These are phyloP conservation scores for Rhodotorula mucilaginosa DNA, from an alignment of 1,284 basidiomycete species.

Conservation along the genomic window DNA sequence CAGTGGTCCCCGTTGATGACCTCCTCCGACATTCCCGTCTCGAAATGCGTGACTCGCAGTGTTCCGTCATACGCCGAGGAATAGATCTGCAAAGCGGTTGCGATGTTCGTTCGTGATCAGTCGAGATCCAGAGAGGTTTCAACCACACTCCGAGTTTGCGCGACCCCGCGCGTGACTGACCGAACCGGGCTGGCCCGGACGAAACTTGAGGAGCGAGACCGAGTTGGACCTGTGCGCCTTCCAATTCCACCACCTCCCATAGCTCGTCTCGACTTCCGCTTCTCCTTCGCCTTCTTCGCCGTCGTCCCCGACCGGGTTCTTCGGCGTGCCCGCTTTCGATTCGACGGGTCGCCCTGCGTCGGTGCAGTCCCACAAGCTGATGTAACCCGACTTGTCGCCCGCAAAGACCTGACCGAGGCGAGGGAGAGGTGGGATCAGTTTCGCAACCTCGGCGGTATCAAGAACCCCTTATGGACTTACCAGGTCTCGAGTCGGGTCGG, in stretches of 20 bases:
- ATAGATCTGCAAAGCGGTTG: slow-evolving; percentile 46
- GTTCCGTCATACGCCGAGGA: slow-evolving; percentile 54
- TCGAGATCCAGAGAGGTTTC: background rate
- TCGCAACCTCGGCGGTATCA: no score
- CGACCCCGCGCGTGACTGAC: slow-evolving; percentile 29
- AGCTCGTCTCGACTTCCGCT: slow-evolving; percentile 33
- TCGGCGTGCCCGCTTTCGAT: background rate
- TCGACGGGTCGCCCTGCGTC: slow-evolving; percentile 16
- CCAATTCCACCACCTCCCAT: slow-evolving; percentile 50
- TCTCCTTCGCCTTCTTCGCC: slow-evolving; percentile 39
- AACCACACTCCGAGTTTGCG: background rate
- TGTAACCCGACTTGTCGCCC: slow-evolving; percentile 52
- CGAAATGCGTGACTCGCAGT: slow-evolving; percentile 51
- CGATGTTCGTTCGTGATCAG: background rate
- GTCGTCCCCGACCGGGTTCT: slow-evolving; percentile 37
- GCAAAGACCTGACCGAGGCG: slow-evolving; percentile 45
- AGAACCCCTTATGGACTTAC: slow-evolving; percentile 8
- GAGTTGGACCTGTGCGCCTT: slow-evolving; percentile 50
- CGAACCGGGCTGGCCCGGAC: slow-evolving; percentile 15
- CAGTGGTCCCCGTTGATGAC: slow-evolving; percentile 48
- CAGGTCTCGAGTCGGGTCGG: slow-evolving; percentile 50
- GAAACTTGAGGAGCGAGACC: slow-evolving; percentile 42
- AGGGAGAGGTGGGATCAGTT: no score
- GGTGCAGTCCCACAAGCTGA: slow-evolving; percentile 51
- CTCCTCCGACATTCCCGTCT: slow-evolving; percentile 49